phyloP scores from a whole-genome alignment of 805 yeast genomes.

The Lachancea waltii region DNA sequence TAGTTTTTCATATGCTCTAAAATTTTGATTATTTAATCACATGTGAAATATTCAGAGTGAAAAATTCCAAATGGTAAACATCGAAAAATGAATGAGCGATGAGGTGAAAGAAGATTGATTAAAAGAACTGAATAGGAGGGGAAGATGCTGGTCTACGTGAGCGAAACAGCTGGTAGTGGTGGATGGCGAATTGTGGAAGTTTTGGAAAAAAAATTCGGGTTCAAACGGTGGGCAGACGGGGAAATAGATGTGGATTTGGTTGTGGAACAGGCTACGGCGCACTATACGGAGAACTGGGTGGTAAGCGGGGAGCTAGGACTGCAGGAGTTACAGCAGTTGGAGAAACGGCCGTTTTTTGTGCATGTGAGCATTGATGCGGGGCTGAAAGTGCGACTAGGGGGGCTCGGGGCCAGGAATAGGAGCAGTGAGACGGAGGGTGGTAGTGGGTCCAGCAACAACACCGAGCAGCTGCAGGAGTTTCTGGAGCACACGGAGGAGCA shows the following conservation, averaged over 20 bases:
- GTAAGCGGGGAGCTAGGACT: slow-evolving; percentile 43
- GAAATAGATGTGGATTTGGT: background rate
- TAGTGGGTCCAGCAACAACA: background rate
- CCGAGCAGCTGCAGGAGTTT: slow-evolving; percentile 6
- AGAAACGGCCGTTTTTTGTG: slow-evolving; percentile 75
- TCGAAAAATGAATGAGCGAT: too few relatives aligned
- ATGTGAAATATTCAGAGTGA: too few relatives aligned
- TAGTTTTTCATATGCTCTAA: too few relatives aligned
- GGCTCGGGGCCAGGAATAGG: slow-evolving; percentile 1
- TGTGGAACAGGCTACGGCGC: slow-evolving; percentile 47
- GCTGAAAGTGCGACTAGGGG: slow-evolving; percentile 36
- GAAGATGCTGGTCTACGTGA: slow-evolving; percentile 6
- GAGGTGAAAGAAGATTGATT: too few relatives aligned
- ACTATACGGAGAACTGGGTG: slow-evolving; percentile 62
- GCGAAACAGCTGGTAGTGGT: slow-evolving; percentile 6
- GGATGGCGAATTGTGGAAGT: background rate
- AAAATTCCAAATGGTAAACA: too few relatives aligned
- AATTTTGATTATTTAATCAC: too few relatives aligned
- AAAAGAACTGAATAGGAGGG: too few relatives aligned
- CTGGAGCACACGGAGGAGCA: slow-evolving; percentile 3
- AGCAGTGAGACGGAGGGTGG: too few relatives aligned
- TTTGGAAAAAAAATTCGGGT: slow-evolving; percentile 1
- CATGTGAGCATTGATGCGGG: slow-evolving; percentile 79
- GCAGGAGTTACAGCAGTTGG: slow-evolving; percentile 40
- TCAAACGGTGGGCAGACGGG: background rate